phyloP scores from a whole-genome alignment of 176 grass and related monocot genomes.

The Zea mays region DNA sequence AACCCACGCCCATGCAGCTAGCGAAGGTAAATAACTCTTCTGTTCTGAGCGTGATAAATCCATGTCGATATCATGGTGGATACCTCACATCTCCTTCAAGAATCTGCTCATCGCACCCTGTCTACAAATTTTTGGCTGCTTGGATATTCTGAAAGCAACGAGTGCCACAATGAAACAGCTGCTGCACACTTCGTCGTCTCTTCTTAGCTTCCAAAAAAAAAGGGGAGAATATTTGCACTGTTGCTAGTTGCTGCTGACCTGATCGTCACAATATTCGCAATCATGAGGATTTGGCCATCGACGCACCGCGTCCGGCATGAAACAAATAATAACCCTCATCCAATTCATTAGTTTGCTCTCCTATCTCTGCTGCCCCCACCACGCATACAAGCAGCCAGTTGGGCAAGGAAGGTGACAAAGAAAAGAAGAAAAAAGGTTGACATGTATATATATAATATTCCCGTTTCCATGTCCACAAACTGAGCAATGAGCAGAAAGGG shows the following conservation, averaged over 20 bases:
- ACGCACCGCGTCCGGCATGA: slow-evolving; percentile 51
- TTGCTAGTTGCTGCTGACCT: slow-evolving; percentile 34
- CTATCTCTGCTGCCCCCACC: slow-evolving; percentile 21
- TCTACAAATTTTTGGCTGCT: slow-evolving; percentile 18
- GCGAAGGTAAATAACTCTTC: no score
- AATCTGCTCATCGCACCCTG: slow-evolving; percentile 41
- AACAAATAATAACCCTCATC: slow-evolving; percentile 37
- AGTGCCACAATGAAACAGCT: slow-evolving; percentile 34
- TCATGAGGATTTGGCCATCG: slow-evolving; percentile 45
- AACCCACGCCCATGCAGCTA: background rate
- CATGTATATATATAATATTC: slow-evolving; percentile 23
- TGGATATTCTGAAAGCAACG: slow-evolving; percentile 49
- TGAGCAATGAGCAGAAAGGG: slow-evolving; percentile 10
- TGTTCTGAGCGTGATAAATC: background rate
- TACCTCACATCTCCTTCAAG: slow-evolving; percentile 39
- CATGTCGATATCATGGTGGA: slow-evolving; percentile 34
- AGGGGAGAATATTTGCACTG: slow-evolving; percentile 41
- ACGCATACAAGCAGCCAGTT: slow-evolving; percentile 10
- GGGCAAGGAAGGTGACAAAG: slow-evolving; percentile 14
- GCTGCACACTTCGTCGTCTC: background rate
- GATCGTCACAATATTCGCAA: slow-evolving; percentile 53
- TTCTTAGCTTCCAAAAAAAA: slow-evolving; percentile 15
- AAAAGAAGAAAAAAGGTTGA: background rate
- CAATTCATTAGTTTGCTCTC: slow-evolving; percentile 18
- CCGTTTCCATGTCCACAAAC: slow-evolving; percentile 46